Evolutionary conservation across 1,284 basidiomycete genomes (phyloP), one percentile per base, ranked within the genome.

Genomic region (Schizophyllum amplum): DNA sequence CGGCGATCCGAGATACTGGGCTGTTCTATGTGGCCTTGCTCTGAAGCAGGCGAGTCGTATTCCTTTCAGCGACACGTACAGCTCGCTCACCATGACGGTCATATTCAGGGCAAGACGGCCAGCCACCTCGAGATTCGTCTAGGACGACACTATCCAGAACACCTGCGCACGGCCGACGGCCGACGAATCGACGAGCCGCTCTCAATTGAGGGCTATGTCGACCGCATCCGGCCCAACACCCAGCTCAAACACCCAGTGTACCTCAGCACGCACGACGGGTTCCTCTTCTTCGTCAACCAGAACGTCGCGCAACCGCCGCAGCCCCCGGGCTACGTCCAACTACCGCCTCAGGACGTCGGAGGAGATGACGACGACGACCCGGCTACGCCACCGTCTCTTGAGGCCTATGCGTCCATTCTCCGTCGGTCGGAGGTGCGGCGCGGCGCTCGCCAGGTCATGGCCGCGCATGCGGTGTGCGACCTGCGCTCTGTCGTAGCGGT

Each of bases 131-230:
- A 94, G 67, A 72, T 93, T 53, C 80, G 90, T 3, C 67, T 87
- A 1, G 83, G 80, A 21, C 77, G 82, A 53, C 92, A 94, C 68
- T 76, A 75, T 26, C 80, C 84, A 0, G 79, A 76, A 2, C 72
- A 74, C 50, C 66, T 90, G 23, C 75, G 76, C 59, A 68, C 82
- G 17, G 78, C 77, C 58, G 76, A 81, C 59, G 84, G 83, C 51
- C 78, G 71, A 17, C 73, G 71, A 48, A 65, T 91, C 13, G 69
- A 77, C 20, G 89, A 94, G 66, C 92, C 92, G 1, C 81, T 83
- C 0, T 79, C 82, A 1, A 72, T 94, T 51, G 92, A 94, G 69
- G 92, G 92, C 1, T 94, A 87, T 69, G 70, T 92, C 33, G 80
- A 88, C 57, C 84, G 87, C 54, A 79, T 92, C 65, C 81, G 79